A percentile compares a stretch with the other conserved stretches of the same genome.
Evolutionary conservation across 306 rosid species (phyloP).

Genomic region (Rubus parviflorus): DNA sequence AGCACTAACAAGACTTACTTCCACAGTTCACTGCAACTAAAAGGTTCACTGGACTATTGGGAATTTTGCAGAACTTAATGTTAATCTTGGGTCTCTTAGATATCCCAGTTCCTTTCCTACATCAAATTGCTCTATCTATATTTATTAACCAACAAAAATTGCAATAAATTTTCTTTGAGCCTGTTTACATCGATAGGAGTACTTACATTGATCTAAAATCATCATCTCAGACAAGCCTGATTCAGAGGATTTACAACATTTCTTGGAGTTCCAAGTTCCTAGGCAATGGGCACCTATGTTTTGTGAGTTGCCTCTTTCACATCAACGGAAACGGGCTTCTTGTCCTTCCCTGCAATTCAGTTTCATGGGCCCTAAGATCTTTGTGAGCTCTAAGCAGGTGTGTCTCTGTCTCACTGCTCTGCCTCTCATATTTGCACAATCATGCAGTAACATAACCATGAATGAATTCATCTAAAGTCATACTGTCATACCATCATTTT

Average conservation of each 20-base stretch:
- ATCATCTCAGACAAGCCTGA: slow-evolving; percentile 73
- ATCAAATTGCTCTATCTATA: not conserved
- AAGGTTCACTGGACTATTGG: not conserved
- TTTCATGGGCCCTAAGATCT: slow-evolving; percentile 73
- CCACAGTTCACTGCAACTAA: not conserved
- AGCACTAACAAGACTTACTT: not conserved
- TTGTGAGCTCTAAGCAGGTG: slow-evolving; percentile 73
- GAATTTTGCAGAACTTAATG: not conserved
- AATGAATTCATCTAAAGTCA: not conserved
- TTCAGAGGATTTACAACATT: slow-evolving; percentile 72
- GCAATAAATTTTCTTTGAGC: not conserved
- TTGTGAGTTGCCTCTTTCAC: slow-evolving; percentile 89
- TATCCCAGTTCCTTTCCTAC: not conserved
- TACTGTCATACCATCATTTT: not conserved
- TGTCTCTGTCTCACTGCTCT: slow-evolving; percentile 3
- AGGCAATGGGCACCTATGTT: slow-evolving; percentile 99
- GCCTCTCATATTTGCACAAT: not conserved
- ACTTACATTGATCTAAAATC: slow-evolving; percentile 5
- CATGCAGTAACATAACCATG: not conserved
- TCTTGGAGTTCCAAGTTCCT: slow-evolving; percentile 98
- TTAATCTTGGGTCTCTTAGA: not conserved
- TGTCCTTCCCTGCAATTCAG: slow-evolving; percentile 74
- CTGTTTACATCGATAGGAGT: not conserved
- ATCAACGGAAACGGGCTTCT: slow-evolving; percentile 55
- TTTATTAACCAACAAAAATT: not conserved